Base-by-base conservation (phyloP, 148 eudicot genomes). In the Mesembryanthemum crystallinum region DNA sequence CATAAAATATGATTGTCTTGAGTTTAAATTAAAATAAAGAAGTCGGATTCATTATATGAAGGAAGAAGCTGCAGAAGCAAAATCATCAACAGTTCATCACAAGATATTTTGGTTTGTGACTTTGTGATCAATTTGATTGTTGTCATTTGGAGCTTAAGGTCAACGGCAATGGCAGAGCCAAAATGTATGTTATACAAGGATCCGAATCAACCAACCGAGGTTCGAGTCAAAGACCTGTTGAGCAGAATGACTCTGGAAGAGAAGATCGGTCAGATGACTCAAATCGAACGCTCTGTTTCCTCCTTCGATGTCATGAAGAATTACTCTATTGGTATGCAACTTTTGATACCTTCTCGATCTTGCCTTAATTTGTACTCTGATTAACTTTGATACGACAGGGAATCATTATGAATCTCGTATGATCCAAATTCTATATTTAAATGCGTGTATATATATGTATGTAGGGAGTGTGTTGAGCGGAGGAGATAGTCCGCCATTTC, bases 241-340 rank as follows among this genome's bases (percentile, higher is more conserved):
- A 69, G 54, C 61, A 77, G 84, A 29, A 82, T 82, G 84, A 82
- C 75, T 61, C 35, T 82, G 54, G 67, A 82, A 21, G 84, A 82
- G 45, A 82, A 82, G 78, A 73, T 82, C 29, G 84, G 81, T 49
- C 84, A 82, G 66, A 81, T 81, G 84, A 77, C 81, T 21, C 84
- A 82, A 71, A 82, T 82, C 23, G 81, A 82, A 60, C 66, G 71
- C 1, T 37, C 28, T 17, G 78, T 62, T 2, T 75, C 84, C 51
- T 52, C 81, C 3, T 74, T 17, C 57, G 72, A 77, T 35, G 76
- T 82, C 8, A 35, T 82, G 61, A 73, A 77, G 54, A 58, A 52
- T 25, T 68, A 81, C 59, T 67, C 3, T 20, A 77, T 81, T 52
- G 84, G 84, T 81, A 77, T n/a, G n/a, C n/a, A n/a, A 23, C 17